Evolutionary conservation across 2,329 filamentous ascomycete genomes (phyloP), one percentile per base, ranked within the genome.

Genomic region (Xylogone sp.): DNA sequence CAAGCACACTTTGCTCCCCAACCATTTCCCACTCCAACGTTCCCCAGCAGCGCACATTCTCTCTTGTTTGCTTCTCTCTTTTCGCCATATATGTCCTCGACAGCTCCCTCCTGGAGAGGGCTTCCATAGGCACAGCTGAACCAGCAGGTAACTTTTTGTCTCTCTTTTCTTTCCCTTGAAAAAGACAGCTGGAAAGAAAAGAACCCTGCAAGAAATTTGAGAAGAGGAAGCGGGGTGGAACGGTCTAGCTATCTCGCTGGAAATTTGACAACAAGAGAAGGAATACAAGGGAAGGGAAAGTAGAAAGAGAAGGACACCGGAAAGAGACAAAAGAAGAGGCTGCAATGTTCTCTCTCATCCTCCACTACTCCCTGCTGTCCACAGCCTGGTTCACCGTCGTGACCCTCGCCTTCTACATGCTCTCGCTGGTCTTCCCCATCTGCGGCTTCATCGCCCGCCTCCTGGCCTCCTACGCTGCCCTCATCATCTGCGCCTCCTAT

Each of bases 401-500:
- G 57, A 75, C 73, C 53, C 43, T 78, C 59, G 67, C 69, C 64
- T 77, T 88, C 75, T 88, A 84, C 72, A 71, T 82, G 69, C 68
- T 86, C 55, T 84, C 83, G 53, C 68, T 78, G 59, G 70, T 79
- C 60, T 62, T 81, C 43, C 79, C 82, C 56, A 75, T 77, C 54
- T 79, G 81, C 48, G 80, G 77, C 66, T 93, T 90, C 72, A 78
- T 77, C 61, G 87, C 86, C 59, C 87, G 89, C 65, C 72, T 77
- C 47, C 75, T 90, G 59, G 82, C 83, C 59, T 76, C 79, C 45
- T 90, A 88, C 68, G 72, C 87, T 55, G 75, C 78, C 34, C 71
- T 90, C 46, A 63, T 86, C 50, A 58, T 78, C 50, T 77, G 75
- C 65, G 81, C 92, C 22, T 69, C 76, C 61, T 95, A 90, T 70